Base-by-base conservation (phyloP, 2,329 filamentous ascomycete genomes). In the Aspergillus floridensis region DNA sequence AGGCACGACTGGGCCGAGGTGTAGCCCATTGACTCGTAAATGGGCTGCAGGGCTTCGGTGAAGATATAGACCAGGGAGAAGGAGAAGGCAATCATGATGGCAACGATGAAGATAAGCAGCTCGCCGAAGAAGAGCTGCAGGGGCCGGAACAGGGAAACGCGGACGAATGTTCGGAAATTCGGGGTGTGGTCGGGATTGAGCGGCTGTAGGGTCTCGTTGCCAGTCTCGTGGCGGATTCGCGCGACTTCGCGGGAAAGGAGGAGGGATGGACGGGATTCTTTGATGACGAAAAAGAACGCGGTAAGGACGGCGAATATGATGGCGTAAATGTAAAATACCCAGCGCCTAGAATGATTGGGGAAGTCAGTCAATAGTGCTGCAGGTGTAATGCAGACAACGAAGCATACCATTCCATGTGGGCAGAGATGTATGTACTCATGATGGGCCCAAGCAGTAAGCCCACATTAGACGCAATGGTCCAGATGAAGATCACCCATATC, bases 291-390 rank as follows among this genome's bases (percentile, higher is more conserved):
- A 3, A 59, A 49, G 1, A 62, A 51, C 4, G 49, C 54, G 5
- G 53, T 46, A 6, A 56, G 49, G 5, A 49, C 32, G 0, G 22
- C 54, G 0, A 52, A 52, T 3, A 35, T 55, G 19, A 62, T 60
- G 14, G 60, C 60, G 2, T 50, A 54, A 4, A 56, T 53, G 22
- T 62, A 60, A 14, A 58, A 61, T 5, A 61, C 48, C 59, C 59
- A 61, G 24, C 56, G 38, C 59, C 59, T 61, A 7, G 0, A 3
- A 2, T 7, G 4, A 24, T 54, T 47, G 50, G 47, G n/a, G 26
- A 4, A 12, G 8, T 21, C 16, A 29, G 2, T 5, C 4, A 2
- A 10, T 14, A 7, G 6, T 26, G 52, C 32, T 16, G 14, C 38
- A 35, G n/a, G 47, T 29, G 26, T 8, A 8, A 44, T 49, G 44